Base-by-base conservation (phyloP, 345 rosid genomes). In the Salix viminalis region DNA sequence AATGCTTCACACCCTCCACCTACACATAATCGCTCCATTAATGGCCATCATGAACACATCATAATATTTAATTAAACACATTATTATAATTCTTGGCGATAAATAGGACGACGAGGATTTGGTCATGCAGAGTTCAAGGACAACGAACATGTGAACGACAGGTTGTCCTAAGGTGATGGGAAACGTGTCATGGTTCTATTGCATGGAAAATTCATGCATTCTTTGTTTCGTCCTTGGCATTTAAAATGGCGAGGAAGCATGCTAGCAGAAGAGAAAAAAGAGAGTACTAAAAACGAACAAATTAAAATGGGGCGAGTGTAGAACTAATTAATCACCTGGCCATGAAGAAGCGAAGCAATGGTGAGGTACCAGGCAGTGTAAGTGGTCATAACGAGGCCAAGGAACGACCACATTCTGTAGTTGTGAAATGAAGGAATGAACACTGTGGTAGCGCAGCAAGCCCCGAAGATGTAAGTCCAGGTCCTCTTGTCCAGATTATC, bases 401-500 rank as follows among this genome's bases (percentile, higher is more conserved):
- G 91, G 76, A 96, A 96, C 4, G 99, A 96, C 99, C 99, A 96
- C 77, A 96, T 92, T 81, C 98, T 90, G 89, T 96, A 96, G 82
- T 96, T 96, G 85, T 93, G 99, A 85, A 96, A 96, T 8, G 99
- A 96, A 50, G 99, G 99, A 76, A 96, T 93, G 80, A 93, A 96
- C 65, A 96, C 99, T 2, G 99, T 93, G 42, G 99, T 93, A 24
- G 98, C 98, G 83, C 99, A 96, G 77, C 99, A 96, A 7, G 99
- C 99, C 16, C 99, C 99, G 70, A 96, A 96, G 65, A 96, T 96
- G 84, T 96, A 96, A 34, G 99, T 96, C 99, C 99, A 96, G 10
- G 99, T 96, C 87, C 99, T 90, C 91, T 96, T 96, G 96, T 96
- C 99, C 76, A 96, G 89, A 77, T 96, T 96, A 56, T 96, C 99